These are phyloP conservation scores for Annulohypoxylon moriforme DNA, from an alignment of 495 filamentous ascomycete species.

Conservation along the genomic window DNA sequence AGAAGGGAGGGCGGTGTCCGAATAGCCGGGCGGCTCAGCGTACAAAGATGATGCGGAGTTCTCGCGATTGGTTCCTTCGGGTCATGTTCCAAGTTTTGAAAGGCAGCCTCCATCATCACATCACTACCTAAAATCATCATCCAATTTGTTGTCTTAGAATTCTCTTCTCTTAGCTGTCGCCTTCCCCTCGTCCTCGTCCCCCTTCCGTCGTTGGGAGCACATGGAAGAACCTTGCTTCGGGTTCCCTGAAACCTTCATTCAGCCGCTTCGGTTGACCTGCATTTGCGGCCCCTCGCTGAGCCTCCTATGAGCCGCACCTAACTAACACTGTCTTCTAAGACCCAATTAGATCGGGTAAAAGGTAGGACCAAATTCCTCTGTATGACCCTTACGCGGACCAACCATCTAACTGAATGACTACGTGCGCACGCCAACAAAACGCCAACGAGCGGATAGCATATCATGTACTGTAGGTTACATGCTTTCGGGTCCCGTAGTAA, in stretches of 20 bases:
- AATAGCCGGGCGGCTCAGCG: slow-evolving; percentile 36
- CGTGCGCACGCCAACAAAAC: slow-evolving; percentile 21
- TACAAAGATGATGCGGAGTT: slow-evolving; percentile 33
- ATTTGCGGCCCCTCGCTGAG: slow-evolving; percentile 45
- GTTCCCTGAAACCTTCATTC: slow-evolving; percentile 44
- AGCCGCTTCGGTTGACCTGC: slow-evolving; percentile 48
- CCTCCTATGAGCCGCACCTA: slow-evolving; percentile 51
- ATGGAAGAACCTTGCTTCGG: slow-evolving; percentile 40
- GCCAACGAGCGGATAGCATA: slow-evolving; percentile 23
- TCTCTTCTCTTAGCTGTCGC: background rate
- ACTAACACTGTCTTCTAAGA: slow-evolving; percentile 44
- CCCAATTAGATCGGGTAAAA: slow-evolving; percentile 36
- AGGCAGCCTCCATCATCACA: slow-evolving; percentile 21
- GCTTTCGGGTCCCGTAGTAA: slow-evolving; percentile 25
- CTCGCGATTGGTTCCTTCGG: slow-evolving; percentile 28
- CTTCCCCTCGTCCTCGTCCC: background rate
- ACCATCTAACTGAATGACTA: slow-evolving; percentile 39
- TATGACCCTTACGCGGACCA: slow-evolving; percentile 29
- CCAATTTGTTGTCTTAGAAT: background rate
- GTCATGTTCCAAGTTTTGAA: slow-evolving; percentile 22
- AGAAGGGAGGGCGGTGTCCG: slow-evolving; percentile 37
- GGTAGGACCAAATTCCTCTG: slow-evolving; percentile 40
- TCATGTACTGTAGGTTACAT: slow-evolving; percentile 27
- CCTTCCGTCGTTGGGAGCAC: slow-evolving; percentile 32
- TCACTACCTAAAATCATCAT: slow-evolving; percentile 1